phyloP scores from a whole-genome alignment of 306 rosid species.

The Quercus engelmannii region DNA sequence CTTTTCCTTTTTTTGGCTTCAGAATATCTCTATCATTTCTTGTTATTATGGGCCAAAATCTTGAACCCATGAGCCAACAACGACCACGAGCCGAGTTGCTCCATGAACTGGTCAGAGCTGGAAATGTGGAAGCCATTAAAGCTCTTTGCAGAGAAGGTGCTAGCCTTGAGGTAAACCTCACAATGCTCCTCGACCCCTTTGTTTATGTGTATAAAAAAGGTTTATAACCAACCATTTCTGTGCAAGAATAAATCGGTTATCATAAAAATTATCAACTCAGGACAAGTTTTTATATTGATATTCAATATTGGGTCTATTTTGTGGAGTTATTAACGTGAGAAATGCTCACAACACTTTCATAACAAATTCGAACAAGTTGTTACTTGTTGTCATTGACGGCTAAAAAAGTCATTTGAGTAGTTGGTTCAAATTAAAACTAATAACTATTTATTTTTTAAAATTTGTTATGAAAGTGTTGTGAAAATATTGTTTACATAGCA shows the following conservation, averaged over 20 bases:
- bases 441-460: too few species aligned
- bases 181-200: neutral
- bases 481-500: too few species aligned
- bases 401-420: too few species aligned
- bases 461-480: too few species aligned
- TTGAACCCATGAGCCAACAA: conserved; percentile 1
- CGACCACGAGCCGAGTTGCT: conserved; percentile 20
- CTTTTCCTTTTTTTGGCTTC: too few species aligned
- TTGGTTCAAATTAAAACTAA: too few species aligned
- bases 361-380: too few species aligned
- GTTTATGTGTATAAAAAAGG: neutral
- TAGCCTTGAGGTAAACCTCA: conserved; percentile 20
- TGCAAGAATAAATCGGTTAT: neutral
- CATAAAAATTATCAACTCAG: neutral
- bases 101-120: neutral
- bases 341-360: too few species aligned
- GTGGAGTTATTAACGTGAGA: too few species aligned
- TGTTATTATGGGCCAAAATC: conserved; percentile 12
- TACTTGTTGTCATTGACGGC: accelerated
- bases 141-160: conserved; percentile 24
- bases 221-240: neutral
- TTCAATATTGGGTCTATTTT: too few species aligned
- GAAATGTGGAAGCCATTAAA: conserved; percentile 23
- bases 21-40: too few species aligned
- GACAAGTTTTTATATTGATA: neutral